Percentiles rank a stretch among this genome's conserved stretches.
Evolutionary conservation across 2,329 filamentous ascomycete species (phyloP).

Genomic region (Aaosphaeria pasadenensis): DNA sequence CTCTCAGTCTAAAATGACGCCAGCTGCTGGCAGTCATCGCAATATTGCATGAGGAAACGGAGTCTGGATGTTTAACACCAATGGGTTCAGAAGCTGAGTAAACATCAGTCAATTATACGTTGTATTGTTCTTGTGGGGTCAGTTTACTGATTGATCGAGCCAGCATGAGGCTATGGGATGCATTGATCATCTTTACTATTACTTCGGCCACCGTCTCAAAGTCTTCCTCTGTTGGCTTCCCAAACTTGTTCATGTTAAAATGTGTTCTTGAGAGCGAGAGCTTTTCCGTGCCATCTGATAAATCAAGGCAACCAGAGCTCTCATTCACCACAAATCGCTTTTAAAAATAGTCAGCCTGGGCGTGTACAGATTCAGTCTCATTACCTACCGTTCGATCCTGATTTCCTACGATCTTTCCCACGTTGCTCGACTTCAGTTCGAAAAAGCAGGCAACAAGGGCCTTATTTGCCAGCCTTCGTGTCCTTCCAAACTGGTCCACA

Average conservation of each 20-base stretch:
- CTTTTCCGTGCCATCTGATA: conserved; percentile 12
- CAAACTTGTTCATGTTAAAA: conserved; percentile 24
- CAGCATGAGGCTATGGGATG: background rate
- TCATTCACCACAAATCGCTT: conserved; percentile 12
- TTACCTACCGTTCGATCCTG: conserved; percentile 13
- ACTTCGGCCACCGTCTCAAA: conserved; percentile 16
- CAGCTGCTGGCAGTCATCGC: background rate
- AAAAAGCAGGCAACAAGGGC: conserved; percentile 18
- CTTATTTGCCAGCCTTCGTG: conserved; percentile 13
- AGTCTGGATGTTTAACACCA: background rate
- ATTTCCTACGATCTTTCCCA: conserved; percentile 23
- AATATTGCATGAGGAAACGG: background rate
- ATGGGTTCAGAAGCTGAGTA: background rate
- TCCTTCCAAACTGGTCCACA: conserved; percentile 17
- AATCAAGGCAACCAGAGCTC: conserved; percentile 18
- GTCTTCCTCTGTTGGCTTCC: conserved; percentile 15
- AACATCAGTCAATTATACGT: background rate
- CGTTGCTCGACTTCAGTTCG: conserved; percentile 21
- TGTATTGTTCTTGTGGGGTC: background rate
- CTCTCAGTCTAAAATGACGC: conserved; percentile 1
- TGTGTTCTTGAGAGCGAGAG: conserved; percentile 18
- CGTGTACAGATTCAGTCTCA: background rate
- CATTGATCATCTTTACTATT: conserved; percentile 13
- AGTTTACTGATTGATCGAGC: background rate
- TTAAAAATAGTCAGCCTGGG: background rate